These are phyloP conservation scores for Suaeda aralocaspica DNA, from an alignment of 148 eudicot genomes.

Conservation along the genomic window DNA sequence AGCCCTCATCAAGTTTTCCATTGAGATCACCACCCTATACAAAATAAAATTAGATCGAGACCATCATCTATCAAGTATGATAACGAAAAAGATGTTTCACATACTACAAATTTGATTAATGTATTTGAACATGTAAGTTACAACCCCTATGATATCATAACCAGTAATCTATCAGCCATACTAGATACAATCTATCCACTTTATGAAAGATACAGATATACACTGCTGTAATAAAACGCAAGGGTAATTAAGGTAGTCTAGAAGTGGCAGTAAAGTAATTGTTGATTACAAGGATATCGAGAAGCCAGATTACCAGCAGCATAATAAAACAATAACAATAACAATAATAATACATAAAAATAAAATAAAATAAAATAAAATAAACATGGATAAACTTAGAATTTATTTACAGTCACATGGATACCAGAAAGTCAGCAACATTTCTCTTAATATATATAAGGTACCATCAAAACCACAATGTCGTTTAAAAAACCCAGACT, in stretches of 20 bases:
- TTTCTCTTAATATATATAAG: background rate
- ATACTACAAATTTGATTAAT: no score
- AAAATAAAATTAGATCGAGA: background rate
- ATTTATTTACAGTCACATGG: background rate
- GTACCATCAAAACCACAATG: background rate
- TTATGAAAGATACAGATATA: background rate
- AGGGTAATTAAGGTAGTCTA: no score
- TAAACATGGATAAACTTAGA: no score
- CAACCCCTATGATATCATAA: background rate
- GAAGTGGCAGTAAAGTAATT: no score
- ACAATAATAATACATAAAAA: no score
- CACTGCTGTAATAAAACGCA: no score
- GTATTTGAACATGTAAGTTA: no score
- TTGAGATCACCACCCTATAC: slow-evolving; percentile 58
- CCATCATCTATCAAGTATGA: background rate
- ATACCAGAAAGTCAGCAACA: background rate
- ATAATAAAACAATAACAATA: no score
- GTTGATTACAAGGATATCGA: no score
- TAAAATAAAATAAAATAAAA: no score
- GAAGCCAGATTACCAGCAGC: no score
- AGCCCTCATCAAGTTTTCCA: slow-evolving; percentile 79
- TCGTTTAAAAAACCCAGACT: background rate
- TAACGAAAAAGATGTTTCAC: background rate
- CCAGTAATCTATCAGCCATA: background rate
- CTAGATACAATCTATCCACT: background rate